These are phyloP conservation scores for Backusella luteola DNA, from an alignment of 192 early-diverging fungal species.

Conservation along the genomic window DNA sequence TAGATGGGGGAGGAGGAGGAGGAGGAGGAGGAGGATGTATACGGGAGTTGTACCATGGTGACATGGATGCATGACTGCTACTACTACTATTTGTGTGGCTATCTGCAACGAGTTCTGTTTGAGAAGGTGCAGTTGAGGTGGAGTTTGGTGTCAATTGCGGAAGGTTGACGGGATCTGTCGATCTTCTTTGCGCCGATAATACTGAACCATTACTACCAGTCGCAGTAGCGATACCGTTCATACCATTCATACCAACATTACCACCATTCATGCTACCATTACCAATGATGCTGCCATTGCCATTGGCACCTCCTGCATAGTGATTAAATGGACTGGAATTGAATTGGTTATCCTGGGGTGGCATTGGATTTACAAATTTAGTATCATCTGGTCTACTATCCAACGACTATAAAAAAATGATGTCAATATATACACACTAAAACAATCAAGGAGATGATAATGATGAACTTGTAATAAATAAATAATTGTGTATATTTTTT, in stretches of 20 bases:
- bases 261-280: not conserved
- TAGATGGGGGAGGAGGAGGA: not conserved
- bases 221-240: too few species aligned
- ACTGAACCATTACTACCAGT: too few species aligned
- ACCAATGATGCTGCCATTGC: not conserved
- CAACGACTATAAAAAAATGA: not conserved
- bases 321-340: not conserved
- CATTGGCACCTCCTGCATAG: not conserved
- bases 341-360: not conserved
- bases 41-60: not conserved
- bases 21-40: not conserved
- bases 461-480: not conserved
- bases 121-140: not conserved
- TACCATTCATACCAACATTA: not conserved
- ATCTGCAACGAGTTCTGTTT: not conserved
- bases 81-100: not conserved
- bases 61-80: not conserved
- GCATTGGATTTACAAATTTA: not conserved
- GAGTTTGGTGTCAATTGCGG: slow-evolving; percentile 1
- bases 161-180: not conserved
- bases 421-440: not conserved
- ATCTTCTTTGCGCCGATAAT: not conserved
- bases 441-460: not conserved
- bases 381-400: slow-evolving; percentile 3
- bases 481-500: not conserved